A percentile compares a stretch with the other conserved stretches of the same genome.
These are phyloP conservation scores for Talaromyces verruculosus DNA, from an alignment of 2,329 filamentous ascomycete genomes.

Conservation along the genomic window DNA sequence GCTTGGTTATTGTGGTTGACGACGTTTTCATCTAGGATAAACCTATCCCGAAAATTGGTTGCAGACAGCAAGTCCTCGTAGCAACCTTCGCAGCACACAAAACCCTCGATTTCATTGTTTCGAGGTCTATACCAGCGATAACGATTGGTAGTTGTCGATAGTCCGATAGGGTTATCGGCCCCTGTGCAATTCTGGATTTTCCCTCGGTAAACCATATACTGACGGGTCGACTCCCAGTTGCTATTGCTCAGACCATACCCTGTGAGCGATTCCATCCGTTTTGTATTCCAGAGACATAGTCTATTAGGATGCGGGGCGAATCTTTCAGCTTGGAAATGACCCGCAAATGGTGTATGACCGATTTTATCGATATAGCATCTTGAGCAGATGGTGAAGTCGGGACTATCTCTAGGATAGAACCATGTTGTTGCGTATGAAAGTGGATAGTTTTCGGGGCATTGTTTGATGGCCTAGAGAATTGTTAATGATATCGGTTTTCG, in stretches of 20 bases:
- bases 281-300: conserved; percentile 15
- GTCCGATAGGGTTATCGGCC: neutral
- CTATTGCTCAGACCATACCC: neutral
- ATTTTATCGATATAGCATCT: conserved; percentile 14
- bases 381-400: conserved; percentile 16
- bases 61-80: conserved; percentile 11
- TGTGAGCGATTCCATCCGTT: neutral
- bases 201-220: conserved; percentile 13
- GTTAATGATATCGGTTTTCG: neutral
- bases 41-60: conserved; percentile 9
- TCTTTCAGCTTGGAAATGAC: neutral
- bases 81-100: conserved; percentile 18
- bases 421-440: conserved; percentile 3
- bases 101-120: conserved; percentile 14
- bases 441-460: conserved; percentile 5
- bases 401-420: neutral
- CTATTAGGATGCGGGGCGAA: conserved; percentile 4
- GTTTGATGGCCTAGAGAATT: neutral
- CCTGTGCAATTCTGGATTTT: conserved; percentile 15
- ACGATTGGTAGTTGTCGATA: neutral
- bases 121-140: conserved; percentile 15
- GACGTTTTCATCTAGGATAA: conserved; percentile 1
- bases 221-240: conserved; percentile 12
- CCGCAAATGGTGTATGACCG: neutral
- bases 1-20: neutral